These are phyloP conservation scores for Vitis hybrid DNA, from an alignment of 177 flowering plant species.

Conservation along the genomic window DNA sequence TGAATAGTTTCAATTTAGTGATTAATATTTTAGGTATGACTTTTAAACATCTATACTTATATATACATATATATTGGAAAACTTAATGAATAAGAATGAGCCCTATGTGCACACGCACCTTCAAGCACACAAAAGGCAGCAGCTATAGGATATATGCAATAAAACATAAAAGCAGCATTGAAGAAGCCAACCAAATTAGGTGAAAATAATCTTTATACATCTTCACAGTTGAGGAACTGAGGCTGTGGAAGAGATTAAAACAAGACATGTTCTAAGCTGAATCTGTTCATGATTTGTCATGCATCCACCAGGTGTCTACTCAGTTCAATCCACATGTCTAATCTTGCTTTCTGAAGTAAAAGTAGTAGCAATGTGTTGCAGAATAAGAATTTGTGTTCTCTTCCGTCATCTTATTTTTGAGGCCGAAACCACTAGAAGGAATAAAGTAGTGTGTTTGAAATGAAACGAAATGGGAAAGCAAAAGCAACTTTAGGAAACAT, in stretches of 20 bases:
- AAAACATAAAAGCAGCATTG: too few relatives aligned
- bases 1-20: too few relatives aligned
- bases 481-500: slow-evolving; percentile 25
- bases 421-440: slow-evolving; percentile 17
- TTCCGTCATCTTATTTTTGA: slow-evolving; percentile 7
- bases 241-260: background rate
- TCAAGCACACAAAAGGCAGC: too few relatives aligned
- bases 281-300: slow-evolving; percentile 12
- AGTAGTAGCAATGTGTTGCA: slow-evolving; percentile 8
- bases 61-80: too few relatives aligned
- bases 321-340: slow-evolving; percentile 14
- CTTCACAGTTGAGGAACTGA: slow-evolving; percentile 5
- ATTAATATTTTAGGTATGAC: too few relatives aligned
- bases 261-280: slow-evolving; percentile 1
- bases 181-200: too few relatives aligned
- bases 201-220: slow-evolving; percentile 1
- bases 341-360: background rate
- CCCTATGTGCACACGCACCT: too few relatives aligned
- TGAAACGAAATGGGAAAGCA: slow-evolving; percentile 12
- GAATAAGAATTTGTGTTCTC: background rate
- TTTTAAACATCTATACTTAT: too few relatives aligned
- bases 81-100: too few relatives aligned
- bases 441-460: slow-evolving; percentile 14
- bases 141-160: too few relatives aligned
- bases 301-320: slow-evolving; percentile 8